Conservation (phyloP, 2,329 filamentous ascomycete genomes). For the Neurospora sp. region DNA sequence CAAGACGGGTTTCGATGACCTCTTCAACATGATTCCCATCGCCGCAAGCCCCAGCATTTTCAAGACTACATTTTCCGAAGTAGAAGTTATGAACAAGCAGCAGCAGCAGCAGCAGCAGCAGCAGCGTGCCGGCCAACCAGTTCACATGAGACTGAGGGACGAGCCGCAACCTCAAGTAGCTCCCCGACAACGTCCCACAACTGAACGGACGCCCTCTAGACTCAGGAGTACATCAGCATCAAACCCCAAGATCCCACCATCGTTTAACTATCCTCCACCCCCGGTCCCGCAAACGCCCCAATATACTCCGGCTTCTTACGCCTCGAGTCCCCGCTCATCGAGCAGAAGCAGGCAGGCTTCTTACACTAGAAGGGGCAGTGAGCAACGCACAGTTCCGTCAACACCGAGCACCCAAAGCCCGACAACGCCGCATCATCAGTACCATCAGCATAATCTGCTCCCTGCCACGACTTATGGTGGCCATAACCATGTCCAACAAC, state of each 20-base stretch:
- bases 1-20: background rate
- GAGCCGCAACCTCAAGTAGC: background rate
- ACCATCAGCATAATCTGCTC: background rate
- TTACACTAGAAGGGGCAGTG: background rate
- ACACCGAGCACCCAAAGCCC: background rate
- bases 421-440: background rate
- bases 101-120: background rate
- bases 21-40: slow-evolving; percentile 15
- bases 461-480: background rate
- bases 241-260: background rate
- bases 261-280: background rate
- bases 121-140: background rate
- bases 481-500: background rate
- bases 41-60: slow-evolving; percentile 21
- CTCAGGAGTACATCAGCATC: background rate
- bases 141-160: background rate
- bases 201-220: background rate
- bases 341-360: background rate
- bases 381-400: background rate
- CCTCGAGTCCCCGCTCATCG: background rate
- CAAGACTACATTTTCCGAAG: background rate
- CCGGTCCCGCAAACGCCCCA: background rate
- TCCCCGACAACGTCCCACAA: background rate
- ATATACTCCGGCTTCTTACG: background rate
- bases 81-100: background rate